Conservation (phyloP, 495 filamentous ascomycete genomes). For the Trichocladium uniseriatum region DNA sequence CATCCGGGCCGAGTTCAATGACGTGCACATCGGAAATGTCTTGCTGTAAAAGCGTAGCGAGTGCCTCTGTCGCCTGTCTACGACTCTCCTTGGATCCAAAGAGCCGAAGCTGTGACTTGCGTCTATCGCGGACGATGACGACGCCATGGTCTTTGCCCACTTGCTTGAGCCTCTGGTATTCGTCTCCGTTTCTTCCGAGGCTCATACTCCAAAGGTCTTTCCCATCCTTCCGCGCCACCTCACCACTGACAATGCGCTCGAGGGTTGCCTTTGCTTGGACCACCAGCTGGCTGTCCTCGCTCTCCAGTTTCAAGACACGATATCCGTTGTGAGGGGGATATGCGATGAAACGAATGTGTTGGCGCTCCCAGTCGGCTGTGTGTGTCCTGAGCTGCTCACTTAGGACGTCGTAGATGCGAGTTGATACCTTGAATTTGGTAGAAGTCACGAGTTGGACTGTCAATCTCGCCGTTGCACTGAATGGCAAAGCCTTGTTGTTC, state of each 20-base stretch:
- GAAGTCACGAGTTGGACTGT: constrained; percentile 25
- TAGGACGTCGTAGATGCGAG: constrained; percentile 29
- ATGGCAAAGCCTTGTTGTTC: constrained; percentile 9
- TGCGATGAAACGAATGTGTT: constrained; percentile 21
- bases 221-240: constrained; percentile 11
- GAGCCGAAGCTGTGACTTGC: constrained; percentile 21
- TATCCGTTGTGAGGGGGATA: constrained; percentile 20
- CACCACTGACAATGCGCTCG: constrained; percentile 20
- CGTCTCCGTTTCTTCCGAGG: constrained; percentile 13
- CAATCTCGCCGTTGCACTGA: constrained; percentile 21
- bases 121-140: constrained; percentile 25
- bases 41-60: constrained; percentile 17
- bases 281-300: constrained; percentile 28
- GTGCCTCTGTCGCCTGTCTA: background rate
- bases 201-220: constrained; percentile 23
- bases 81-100: constrained; percentile 19
- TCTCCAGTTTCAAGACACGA: constrained; percentile 33
- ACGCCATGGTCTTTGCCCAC: constrained; percentile 17
- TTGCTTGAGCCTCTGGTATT: constrained; percentile 11
- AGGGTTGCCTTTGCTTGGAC: constrained; percentile 30
- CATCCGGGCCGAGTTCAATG: constrained; percentile 17
- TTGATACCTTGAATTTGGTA: constrained; percentile 28
- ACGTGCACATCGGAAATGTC: constrained; percentile 15
- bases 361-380: constrained; percentile 15
- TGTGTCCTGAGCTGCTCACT: constrained; percentile 26